Percentiles rank a stretch among this genome's conserved stretches.
Conservation (phyloP, 164 flowering plant genomes). For the Liriodendron chinense region DNA sequence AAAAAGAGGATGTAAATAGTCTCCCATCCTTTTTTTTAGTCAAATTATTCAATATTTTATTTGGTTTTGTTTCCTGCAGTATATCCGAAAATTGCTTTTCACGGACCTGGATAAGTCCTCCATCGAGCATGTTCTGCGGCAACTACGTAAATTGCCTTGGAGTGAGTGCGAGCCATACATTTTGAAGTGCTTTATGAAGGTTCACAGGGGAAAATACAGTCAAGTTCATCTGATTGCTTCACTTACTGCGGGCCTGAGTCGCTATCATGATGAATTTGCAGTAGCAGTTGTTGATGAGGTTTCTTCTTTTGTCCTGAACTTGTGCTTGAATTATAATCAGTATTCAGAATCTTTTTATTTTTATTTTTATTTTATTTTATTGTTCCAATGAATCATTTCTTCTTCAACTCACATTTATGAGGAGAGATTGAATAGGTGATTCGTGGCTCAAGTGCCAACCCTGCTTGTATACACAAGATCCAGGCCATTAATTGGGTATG, state of each 20-base stretch:
- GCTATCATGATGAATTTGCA: conserved; percentile 96
- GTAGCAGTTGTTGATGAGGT: conserved; percentile 99
- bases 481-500: not conserved
- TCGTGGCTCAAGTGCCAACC: not conserved
- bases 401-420: no score
- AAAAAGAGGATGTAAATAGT: not conserved
- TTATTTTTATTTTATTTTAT: no score
- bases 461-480: not conserved
- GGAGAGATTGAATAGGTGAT: not conserved
- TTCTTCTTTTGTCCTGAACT: conserved; percentile 15
- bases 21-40: not conserved
- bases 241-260: conserved; percentile 91
- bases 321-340: not conserved
- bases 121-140: conserved; percentile 89
- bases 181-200: conserved; percentile 91
- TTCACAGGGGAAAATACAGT: conserved; percentile 91
- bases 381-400: not conserved
- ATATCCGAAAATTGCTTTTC: conserved; percentile 83
- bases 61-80: conserved; percentile 47
- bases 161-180: conserved; percentile 82
- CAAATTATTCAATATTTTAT: conserved; percentile 1
- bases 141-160: conserved; percentile 98
- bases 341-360: not conserved
- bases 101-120: conserved; percentile 91
- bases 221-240: conserved; percentile 96